Percentiles rank a stretch among this genome's conserved stretches.
Evolutionary conservation across 805 yeast species (phyloP).

Genomic region (Barnettozyma californica): DNA sequence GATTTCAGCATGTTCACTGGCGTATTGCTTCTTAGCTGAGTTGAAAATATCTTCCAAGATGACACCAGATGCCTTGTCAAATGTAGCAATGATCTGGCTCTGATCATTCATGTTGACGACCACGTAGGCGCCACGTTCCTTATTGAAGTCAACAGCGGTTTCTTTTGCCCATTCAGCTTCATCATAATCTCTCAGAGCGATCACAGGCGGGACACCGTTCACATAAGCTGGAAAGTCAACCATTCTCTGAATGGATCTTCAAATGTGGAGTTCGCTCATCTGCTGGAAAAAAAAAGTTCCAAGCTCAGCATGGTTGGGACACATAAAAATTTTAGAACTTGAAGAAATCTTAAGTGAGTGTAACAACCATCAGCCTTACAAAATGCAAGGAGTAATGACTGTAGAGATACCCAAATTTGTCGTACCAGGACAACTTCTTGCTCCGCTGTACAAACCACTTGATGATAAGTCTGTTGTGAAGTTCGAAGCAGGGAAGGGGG

Average conservation of each 20-base stretch:
- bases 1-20: slow-evolving; percentile 6
- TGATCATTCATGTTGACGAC: slow-evolving; percentile 43
- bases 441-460: slow-evolving; percentile 42
- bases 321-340: background rate
- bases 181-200: slow-evolving; percentile 44
- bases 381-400: background rate
- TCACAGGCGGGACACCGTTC: slow-evolving; percentile 41
- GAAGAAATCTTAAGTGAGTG: too few species aligned
- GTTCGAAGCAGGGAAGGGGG: slow-evolving; percentile 63
- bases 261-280: background rate
- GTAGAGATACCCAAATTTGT: slow-evolving; percentile 40
- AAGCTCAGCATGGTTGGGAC: background rate
- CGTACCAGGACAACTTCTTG: slow-evolving; percentile 79
- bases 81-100: slow-evolving; percentile 37
- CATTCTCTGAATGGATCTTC: slow-evolving; percentile 5
- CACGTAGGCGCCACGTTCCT: slow-evolving; percentile 28
- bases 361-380: too few species aligned
- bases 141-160: slow-evolving; percentile 41
- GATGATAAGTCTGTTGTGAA: slow-evolving; percentile 19
- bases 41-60: slow-evolving; percentile 39
- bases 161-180: slow-evolving; percentile 46
- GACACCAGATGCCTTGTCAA: slow-evolving; percentile 33
- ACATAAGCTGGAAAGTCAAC: slow-evolving; percentile 36
- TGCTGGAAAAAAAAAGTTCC: background rate
- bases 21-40: slow-evolving; percentile 36